phyloP scores from a whole-genome alignment of 2,329 filamentous ascomycete genomes.

The Ophiosphaerella korrae region DNA sequence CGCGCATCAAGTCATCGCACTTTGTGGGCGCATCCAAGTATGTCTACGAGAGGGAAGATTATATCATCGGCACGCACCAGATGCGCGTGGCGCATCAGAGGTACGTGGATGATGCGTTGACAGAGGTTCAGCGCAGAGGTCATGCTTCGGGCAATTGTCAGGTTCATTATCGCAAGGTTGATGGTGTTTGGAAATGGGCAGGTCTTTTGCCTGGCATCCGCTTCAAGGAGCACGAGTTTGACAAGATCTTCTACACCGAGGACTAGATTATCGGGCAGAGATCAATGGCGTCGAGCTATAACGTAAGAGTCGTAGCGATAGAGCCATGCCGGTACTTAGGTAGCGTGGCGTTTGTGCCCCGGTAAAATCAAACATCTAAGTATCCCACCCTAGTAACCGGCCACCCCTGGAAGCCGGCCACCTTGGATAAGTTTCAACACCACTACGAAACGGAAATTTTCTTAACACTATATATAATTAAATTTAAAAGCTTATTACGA shows the following conservation, averaged over 20 bases:
- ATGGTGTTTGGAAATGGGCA: constrained; percentile 11
- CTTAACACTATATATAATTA: too few species aligned
- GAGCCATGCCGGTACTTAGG: background rate
- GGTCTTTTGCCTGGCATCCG: constrained; percentile 6
- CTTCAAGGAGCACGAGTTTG: constrained; percentile 15
- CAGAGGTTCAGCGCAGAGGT: constrained; percentile 5
- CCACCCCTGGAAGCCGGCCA: too few species aligned
- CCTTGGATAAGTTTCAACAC: too few species aligned
- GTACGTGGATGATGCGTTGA: constrained; percentile 7
- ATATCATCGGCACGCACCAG: constrained; percentile 12
- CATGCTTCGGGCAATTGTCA: constrained; percentile 6
- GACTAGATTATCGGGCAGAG: background rate
- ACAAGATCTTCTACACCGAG: background rate
- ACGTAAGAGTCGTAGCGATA: background rate
- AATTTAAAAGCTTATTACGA: too few species aligned
- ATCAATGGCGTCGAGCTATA: background rate
- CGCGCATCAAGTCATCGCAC: constrained; percentile 14
- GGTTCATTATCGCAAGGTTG: constrained; percentile 5
- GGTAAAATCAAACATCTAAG: background rate
- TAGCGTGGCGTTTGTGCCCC: background rate
- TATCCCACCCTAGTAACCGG: too few species aligned
- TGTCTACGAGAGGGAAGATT: background rate
- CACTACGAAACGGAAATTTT: too few species aligned
- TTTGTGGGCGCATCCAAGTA: constrained; percentile 13
- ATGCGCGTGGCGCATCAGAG: constrained; percentile 14